These are phyloP conservation scores for Bathelium albidoporum DNA, from an alignment of 495 filamentous ascomycete genomes.

Conservation along the genomic window DNA sequence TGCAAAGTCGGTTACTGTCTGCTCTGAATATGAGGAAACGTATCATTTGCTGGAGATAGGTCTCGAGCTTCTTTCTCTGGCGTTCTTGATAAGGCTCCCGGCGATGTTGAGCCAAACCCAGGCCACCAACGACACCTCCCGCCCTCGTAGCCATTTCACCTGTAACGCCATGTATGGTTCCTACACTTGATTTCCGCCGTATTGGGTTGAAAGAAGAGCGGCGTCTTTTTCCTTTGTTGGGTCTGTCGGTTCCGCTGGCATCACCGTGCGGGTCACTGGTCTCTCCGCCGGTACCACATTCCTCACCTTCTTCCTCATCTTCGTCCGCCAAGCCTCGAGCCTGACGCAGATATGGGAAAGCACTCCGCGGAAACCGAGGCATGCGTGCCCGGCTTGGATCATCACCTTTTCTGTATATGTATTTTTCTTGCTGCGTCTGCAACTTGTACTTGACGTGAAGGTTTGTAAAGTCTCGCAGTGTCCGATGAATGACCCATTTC, in stretches of 20 bases:
- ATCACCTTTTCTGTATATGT: conserved; percentile 51
- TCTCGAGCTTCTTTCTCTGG: conserved; percentile 78
- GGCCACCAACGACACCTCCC: conserved; percentile 29
- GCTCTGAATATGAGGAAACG: conserved; percentile 89
- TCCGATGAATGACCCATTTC: conserved; percentile 90
- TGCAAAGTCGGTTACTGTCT: conserved; percentile 91
- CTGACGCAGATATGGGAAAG: conserved; percentile 83
- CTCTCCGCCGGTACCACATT: conserved; percentile 34
- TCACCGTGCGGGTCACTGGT: conserved; percentile 47
- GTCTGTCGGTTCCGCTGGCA: conserved; percentile 47
- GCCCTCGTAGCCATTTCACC: conserved; percentile 35
- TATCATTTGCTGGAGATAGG: conserved; percentile 90
- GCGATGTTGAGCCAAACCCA: conserved; percentile 15
- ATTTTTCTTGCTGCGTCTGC: conserved; percentile 59
- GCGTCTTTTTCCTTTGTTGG: conserved; percentile 48
- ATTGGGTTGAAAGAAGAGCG: conserved; percentile 49
- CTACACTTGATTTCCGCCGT: conserved; percentile 46
- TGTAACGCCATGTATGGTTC: conserved; percentile 32
- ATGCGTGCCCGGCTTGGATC: conserved; percentile 53
- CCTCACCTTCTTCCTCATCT: conserved; percentile 58
- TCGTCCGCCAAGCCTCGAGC: conserved; percentile 74
- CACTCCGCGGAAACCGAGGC: conserved; percentile 77
- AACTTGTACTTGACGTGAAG: conserved; percentile 88
- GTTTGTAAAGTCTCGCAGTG: conserved; percentile 81
- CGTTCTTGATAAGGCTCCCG: conserved; percentile 50